These are phyloP conservation scores for Coemansia sp. DNA, from an alignment of 192 early-diverging fungal genomes.

Conservation along the genomic window DNA sequence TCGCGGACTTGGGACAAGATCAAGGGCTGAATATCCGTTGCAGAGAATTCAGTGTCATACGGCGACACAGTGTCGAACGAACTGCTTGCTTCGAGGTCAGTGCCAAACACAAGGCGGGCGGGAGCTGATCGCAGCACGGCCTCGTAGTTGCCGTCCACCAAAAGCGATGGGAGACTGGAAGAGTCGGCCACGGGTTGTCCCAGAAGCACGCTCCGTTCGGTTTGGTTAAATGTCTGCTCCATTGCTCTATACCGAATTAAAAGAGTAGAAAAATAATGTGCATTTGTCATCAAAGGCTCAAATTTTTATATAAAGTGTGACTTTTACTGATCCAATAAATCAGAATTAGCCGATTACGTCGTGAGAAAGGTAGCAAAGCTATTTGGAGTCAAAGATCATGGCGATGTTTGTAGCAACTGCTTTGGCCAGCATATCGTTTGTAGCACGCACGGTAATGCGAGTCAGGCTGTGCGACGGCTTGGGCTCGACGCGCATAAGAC, in stretches of 20 bases:
- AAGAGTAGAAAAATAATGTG: not conserved
- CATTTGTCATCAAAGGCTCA: not conserved
- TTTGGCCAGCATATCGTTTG: conserved; percentile 75
- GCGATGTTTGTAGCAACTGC: conserved; percentile 35
- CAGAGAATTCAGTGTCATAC: conserved; percentile 45
- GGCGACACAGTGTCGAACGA: conserved; percentile 18
- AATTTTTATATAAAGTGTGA: no score
- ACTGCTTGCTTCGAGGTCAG: conserved; percentile 29
- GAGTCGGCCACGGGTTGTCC: conserved; percentile 17
- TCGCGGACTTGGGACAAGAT: conserved; percentile 16
- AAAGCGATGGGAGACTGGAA: conserved; percentile 1
- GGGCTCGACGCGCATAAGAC: conserved; percentile 85
- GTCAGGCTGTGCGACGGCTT: conserved; percentile 84
- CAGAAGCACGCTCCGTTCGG: conserved; percentile 24
- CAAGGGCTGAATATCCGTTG: conserved; percentile 38
- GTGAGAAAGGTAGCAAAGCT: no score
- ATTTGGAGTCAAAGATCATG: conserved; percentile 36
- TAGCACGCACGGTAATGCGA: conserved; percentile 85
- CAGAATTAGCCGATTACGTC: no score
- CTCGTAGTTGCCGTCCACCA: conserved; percentile 57
- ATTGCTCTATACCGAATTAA: conserved; percentile 1
- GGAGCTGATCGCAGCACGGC: conserved; percentile 47
- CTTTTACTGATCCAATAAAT: no score
- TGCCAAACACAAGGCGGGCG: conserved; percentile 58
- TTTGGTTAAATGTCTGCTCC: not conserved